Base-by-base conservation (phyloP, 176 grass and related monocot species). In the Pontederia crassipes region DNA sequence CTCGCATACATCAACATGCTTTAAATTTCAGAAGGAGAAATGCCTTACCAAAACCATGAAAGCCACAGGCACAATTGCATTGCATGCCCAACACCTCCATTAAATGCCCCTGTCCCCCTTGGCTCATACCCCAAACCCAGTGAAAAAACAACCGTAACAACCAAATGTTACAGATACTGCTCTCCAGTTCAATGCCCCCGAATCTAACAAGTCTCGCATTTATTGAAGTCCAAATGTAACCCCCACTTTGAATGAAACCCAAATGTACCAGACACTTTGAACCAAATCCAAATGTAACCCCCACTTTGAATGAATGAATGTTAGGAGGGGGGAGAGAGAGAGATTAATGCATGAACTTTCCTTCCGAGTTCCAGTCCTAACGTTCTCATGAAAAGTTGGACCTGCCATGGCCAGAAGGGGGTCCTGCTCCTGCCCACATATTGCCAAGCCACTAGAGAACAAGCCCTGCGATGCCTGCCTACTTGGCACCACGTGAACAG, bases 401-500 rank as follows among this genome's bases (percentile, higher is more conserved):
- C 16, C 59, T 28, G 59, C 32, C 14, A 52, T 0, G 26, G 26
- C 47, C 55, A 20, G 9, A 55, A 12, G 64, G 60, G 35, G 60
- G 35, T 17, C 62, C 35, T 59, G 55, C 46, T 46, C n/a, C 50
- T 16, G 53, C 12, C 15, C 60, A 48, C 50, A 63, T 64, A 28
- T 55, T 55, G 47, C 60, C 71, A 74, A 64, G 14, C 29, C 60
- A 48, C 71, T 55, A 63, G 32, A 64, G 71, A 74, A 74, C 71
- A 64, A 64, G 64, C 71, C 65, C 60, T 74, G 71, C 60, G 24
- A 64, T 26, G 15, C 28, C 50, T 61, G 71, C 71, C 14, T 64
- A 64, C 71, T 63, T 73, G 71, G 59, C 71, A 74, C 12, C 71
- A 74, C 71, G 60, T 64, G 71, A 74, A 55, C n/a, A 48, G 14